Conservation (phyloP, 2,329 filamentous ascomycete species). For the Xenoacremonium recifei region DNA sequence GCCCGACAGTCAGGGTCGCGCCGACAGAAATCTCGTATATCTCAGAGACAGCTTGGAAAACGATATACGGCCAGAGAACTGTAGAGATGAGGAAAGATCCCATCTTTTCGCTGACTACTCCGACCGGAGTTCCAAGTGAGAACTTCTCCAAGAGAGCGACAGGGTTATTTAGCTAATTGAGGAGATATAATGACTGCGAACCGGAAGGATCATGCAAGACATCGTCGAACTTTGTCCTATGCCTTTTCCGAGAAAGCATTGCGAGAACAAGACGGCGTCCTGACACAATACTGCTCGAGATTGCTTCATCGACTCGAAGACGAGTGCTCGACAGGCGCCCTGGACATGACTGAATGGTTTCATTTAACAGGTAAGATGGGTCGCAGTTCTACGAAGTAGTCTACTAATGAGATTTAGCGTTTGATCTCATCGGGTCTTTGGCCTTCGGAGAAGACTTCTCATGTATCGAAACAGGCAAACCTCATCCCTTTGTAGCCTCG, state of each 20-base stretch:
- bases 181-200: conserved; percentile 19
- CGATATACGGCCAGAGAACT: conserved; percentile 14
- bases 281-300: conserved; percentile 14
- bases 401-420: conserved; percentile 7
- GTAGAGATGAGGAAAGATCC: conserved; percentile 19
- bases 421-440: conserved; percentile 19
- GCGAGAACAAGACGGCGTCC: conserved; percentile 15
- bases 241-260: conserved; percentile 20
- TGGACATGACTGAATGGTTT: conserved; percentile 16
- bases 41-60: conserved; percentile 15
- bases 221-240: conserved; percentile 15
- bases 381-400: background rate
- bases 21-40: conserved; percentile 16
- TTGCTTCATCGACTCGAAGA: conserved; percentile 11
- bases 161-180: background rate
- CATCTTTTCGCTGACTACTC: conserved; percentile 17
- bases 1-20: conserved; percentile 14
- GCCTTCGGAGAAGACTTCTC: conserved; percentile 18
- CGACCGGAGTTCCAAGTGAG: conserved; percentile 17
- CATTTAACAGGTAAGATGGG: conserved; percentile 14
- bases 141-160: background rate
- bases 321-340: conserved; percentile 1
- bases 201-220: conserved; percentile 12
- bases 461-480: conserved; percentile 15
- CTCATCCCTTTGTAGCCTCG: conserved; percentile 18